Base-by-base conservation (phyloP, 768 basidiomycete species). In the Termitomyces sp. region DNA sequence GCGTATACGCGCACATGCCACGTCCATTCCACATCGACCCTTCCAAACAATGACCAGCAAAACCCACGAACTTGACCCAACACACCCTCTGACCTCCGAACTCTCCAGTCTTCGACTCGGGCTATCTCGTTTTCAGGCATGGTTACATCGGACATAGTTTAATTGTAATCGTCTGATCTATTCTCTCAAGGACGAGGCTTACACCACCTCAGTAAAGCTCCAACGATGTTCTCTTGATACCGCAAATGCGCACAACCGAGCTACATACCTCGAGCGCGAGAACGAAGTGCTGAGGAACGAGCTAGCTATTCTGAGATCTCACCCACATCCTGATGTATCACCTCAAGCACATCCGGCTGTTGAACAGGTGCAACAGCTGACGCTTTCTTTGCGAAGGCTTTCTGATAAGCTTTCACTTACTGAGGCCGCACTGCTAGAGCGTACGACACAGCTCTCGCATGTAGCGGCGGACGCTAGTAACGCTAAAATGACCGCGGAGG, bases 351-450 rank as follows among this genome's bases (percentile, higher is more conserved):
- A 71, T 49, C 70, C 70, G 36, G 70, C 71, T 9, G 66, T 65
- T 13, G 54, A 69, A 20, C 76, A 77, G 48, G 68, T 74, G 36
- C 74, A 76, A 58, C 73, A 92, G 58, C 78, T 92, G 54, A 85
- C 88, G 0, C 79, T 92, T 9, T 83, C 88, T 0, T 78, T 91
- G 30, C 80, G 89, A 7, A 81, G 80, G 23, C 75, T 89, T 35
- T 86, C 83, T 3, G 85, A 89, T 67, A 87, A 91, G 69, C 79
- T 91, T 20, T 75, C 79, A 0, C 67, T 80, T 10, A 84, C 87
- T 0, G 91, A 92, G 67, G 71, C 78, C 12, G 68, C 80, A 9
- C 75, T 91, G 0, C 68, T 78, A 14, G 68, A 74, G 1, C 80
- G 80, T 26, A 84, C 80, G 0, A 75, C 70, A 0, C 79, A 85